These are phyloP conservation scores for Chrysosporium queenslandicum DNA, from an alignment of 2,329 filamentous ascomycete species.

Conservation along the genomic window DNA sequence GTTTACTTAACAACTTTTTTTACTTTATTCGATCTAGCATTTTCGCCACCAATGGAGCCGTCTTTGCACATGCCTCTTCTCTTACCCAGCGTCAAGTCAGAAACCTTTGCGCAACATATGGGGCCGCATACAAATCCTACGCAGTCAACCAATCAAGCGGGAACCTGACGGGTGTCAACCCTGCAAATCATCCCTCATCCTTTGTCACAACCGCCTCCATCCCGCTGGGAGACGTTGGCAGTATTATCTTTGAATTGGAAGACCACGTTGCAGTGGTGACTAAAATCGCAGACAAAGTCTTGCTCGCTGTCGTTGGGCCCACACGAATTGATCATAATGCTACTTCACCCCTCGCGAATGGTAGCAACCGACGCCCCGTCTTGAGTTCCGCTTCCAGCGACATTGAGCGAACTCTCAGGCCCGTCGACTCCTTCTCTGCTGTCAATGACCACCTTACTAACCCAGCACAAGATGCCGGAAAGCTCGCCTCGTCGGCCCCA, in stretches of 20 bases:
- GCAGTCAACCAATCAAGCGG: conserved; percentile 33
- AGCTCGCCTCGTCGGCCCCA: conserved; percentile 17
- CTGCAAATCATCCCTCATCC: conserved; percentile 35
- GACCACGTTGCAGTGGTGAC: conserved; percentile 34
- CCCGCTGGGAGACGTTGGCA: conserved; percentile 35
- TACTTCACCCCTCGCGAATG: background rate
- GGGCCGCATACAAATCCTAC: conserved; percentile 36
- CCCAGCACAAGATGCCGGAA: conserved; percentile 3
- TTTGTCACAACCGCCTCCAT: conserved; percentile 35
- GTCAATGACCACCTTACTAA: conserved; percentile 10
- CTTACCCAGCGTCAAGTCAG: conserved; percentile 33
- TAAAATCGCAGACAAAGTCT: conserved; percentile 35
- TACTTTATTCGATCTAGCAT: conserved; percentile 24
- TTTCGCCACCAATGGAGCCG: conserved; percentile 36
- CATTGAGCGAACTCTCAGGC: conserved; percentile 12
- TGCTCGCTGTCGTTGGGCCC: conserved; percentile 34
- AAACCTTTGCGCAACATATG: conserved; percentile 36
- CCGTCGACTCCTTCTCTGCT: conserved; percentile 11
- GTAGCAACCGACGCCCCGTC: background rate
- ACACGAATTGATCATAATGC: conserved; percentile 7
- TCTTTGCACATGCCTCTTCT: conserved; percentile 36
- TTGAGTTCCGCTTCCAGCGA: conserved; percentile 17
- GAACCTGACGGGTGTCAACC: conserved; percentile 36
- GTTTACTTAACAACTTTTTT: background rate
- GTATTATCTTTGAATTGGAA: conserved; percentile 36